Percentiles rank a stretch among this genome's conserved stretches.
Conservation (phyloP, 371 early-diverging fungal genomes). For the Mortierella sp. region DNA sequence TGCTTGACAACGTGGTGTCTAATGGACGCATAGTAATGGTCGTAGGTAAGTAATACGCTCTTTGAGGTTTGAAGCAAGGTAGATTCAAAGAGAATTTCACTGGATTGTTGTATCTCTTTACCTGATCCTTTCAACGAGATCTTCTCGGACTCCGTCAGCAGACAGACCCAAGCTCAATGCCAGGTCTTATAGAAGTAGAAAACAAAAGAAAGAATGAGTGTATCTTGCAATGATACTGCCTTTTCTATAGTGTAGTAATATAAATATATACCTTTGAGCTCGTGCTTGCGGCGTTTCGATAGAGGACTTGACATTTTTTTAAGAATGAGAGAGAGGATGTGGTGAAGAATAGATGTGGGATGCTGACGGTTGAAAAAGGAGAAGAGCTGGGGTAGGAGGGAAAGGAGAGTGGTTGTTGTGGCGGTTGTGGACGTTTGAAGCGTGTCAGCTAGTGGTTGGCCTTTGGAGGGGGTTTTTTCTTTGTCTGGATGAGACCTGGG, state of each 20-base stretch:
- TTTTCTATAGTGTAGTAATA: neutral
- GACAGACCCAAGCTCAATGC: constrained; percentile 30
- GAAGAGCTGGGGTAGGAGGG: neutral
- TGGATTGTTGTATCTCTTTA: neutral
- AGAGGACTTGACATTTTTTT: constrained; percentile 15
- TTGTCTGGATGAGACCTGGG: constrained; percentile 1
- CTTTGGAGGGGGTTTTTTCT: neutral
- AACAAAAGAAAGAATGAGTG: neutral
- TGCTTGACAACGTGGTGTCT: constrained; percentile 23
- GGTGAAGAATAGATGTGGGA: neutral
- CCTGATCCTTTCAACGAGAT: constrained; percentile 46
- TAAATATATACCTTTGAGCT: constrained; percentile 23
- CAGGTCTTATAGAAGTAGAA: constrained; percentile 9
- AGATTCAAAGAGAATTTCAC: too few species aligned
- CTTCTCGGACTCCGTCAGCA: constrained; percentile 32
- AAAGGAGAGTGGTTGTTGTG: too few species aligned
- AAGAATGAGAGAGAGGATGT: neutral
- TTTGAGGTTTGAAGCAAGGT: too few species aligned
- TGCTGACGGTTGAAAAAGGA: neutral
- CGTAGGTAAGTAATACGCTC: too few species aligned
- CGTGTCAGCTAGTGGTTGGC: neutral
- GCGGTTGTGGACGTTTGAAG: too few species aligned
- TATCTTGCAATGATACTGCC: neutral
- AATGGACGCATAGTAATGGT: too few species aligned
- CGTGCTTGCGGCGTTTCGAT: constrained; percentile 23